A percentile compares a stretch with the other conserved stretches of the same genome.
phyloP scores from a whole-genome alignment of 495 filamentous ascomycete species.

The Astrothelium macrocarpum region DNA sequence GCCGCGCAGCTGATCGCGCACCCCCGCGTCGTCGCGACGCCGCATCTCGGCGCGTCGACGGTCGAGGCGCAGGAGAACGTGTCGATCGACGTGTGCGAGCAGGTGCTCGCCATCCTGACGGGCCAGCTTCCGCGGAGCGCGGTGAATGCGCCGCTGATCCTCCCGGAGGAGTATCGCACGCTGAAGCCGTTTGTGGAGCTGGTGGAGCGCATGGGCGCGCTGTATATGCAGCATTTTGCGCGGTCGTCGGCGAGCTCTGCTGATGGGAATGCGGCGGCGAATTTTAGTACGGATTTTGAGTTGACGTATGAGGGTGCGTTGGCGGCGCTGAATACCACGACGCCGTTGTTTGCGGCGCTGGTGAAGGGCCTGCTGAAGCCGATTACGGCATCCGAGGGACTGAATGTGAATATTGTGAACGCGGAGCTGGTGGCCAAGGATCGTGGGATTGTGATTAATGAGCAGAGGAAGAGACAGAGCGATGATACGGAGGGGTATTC shows the following conservation, averaged over 20 bases:
- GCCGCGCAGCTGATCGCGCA: conserved; percentile 50
- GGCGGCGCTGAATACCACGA: conserved; percentile 51
- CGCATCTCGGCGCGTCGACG: conserved; percentile 63
- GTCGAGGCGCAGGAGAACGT: conserved; percentile 73
- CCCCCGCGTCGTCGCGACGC: conserved; percentile 56
- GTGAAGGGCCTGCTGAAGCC: conserved; percentile 56
- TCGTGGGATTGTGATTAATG: conserved; percentile 59
- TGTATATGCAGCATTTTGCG: conserved; percentile 63
- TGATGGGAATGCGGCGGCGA: conserved; percentile 10
- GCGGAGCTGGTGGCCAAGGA: conserved; percentile 57
- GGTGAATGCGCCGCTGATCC: conserved; percentile 63
- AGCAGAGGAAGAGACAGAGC: conserved; percentile 46
- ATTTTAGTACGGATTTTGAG: conserved; percentile 51
- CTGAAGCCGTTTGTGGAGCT: conserved; percentile 60
- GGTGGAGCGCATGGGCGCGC: conserved; percentile 56
- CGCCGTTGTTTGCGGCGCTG: conserved; percentile 58
- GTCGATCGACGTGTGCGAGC: conserved; percentile 60
- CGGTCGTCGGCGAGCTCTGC: neutral
- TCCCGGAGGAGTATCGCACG: conserved; percentile 60
- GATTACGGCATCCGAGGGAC: conserved; percentile 46
- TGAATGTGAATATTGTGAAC: conserved; percentile 68
- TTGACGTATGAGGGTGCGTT: conserved; percentile 60
- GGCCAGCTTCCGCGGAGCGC: conserved; percentile 59
- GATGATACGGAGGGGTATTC: conserved; percentile 43
- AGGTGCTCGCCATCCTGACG: conserved; percentile 56